phyloP scores from a whole-genome alignment of 73 alveolate genomes.

The Effrenium voratum region DNA sequence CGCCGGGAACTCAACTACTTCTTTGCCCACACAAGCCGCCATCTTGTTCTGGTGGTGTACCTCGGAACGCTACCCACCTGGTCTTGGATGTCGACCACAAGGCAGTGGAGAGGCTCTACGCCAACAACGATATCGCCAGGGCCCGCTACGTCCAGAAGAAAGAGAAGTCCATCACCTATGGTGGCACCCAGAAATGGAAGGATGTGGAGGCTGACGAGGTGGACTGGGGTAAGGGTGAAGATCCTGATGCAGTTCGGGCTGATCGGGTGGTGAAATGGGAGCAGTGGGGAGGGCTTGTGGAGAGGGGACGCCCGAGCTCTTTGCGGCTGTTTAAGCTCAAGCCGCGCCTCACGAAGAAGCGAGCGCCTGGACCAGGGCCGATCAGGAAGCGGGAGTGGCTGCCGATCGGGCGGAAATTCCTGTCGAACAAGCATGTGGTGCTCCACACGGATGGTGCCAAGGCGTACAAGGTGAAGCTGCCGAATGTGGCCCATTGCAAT shows the following conservation, averaged over 20 bases:
- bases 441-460: too few species aligned
- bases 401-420: too few species aligned
- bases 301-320: neutral
- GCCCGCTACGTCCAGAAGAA: neutral
- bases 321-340: neutral
- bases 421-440: too few species aligned
- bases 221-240: slow-evolving; percentile 23
- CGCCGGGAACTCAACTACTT: too few species aligned
- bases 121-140: slow-evolving; percentile 29
- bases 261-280: neutral
- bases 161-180: neutral
- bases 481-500: too few species aligned
- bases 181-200: neutral
- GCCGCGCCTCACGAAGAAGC: neutral
- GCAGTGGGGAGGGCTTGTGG: neutral
- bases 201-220: slow-evolving; percentile 54
- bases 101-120: neutral
- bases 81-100: neutral
- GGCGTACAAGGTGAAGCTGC: too few species aligned
- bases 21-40: too few species aligned
- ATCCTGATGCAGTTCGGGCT: neutral
- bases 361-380: neutral
- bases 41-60: neutral
- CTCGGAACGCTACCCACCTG: neutral
- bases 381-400: too few species aligned